Percentiles rank a stretch among this genome's conserved stretches.
These are phyloP conservation scores for Syzygium syzygioides DNA, from an alignment of 441 rosid genomes.

Conservation along the genomic window DNA sequence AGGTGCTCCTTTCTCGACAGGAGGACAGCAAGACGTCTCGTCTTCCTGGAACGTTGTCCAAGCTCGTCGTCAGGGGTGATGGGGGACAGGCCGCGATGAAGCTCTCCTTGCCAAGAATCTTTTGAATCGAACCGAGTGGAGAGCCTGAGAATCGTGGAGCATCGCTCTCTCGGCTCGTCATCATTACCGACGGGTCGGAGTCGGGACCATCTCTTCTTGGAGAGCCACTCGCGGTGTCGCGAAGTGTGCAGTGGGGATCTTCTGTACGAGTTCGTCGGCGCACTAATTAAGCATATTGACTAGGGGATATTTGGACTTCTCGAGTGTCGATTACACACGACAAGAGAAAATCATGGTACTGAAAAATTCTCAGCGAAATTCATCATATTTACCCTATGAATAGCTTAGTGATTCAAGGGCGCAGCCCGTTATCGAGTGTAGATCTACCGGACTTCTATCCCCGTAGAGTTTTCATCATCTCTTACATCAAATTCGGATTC, in stretches of 20 bases:
- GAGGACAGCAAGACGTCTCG: background rate
- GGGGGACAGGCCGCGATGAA: background rate
- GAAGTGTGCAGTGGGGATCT: too few relatives aligned
- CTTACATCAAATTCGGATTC: background rate
- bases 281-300: background rate
- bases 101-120: background rate
- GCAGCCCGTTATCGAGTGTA: background rate
- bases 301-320: background rate
- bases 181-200: background rate
- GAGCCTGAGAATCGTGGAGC: background rate
- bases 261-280: too few relatives aligned
- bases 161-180: background rate
- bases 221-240: too few relatives aligned
- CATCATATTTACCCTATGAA: background rate
- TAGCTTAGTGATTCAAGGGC: background rate
- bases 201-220: background rate
- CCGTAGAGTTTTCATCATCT: background rate
- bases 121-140: background rate
- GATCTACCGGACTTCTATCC: background rate
- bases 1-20: background rate
- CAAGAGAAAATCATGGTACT: background rate
- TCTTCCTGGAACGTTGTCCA: background rate
- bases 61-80: background rate
- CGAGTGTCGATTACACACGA: background rate
- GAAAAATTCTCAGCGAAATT: background rate